phyloP scores from a whole-genome alignment of 768 basidiomycete species.

The Vararia minispora region DNA sequence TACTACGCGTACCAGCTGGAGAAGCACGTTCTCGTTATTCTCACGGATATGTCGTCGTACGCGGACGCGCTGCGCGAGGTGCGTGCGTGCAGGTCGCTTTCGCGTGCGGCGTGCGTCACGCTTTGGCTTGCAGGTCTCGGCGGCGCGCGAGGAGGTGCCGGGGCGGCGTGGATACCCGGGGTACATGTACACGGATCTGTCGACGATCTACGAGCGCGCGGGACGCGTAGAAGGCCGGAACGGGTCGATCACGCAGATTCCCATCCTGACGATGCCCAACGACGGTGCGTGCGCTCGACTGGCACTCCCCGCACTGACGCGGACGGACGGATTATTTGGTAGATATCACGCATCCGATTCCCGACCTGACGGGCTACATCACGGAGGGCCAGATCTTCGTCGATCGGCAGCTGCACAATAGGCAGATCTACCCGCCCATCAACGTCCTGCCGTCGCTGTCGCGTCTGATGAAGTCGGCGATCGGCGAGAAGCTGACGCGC shows the following conservation, averaged over 20 bases:
- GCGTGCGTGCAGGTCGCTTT: slow-evolving; percentile 25
- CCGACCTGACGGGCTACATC: slow-evolving; percentile 98
- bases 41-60: slow-evolving; percentile 99
- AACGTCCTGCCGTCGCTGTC: slow-evolving; percentile 98
- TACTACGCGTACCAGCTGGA: slow-evolving; percentile 99
- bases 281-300: slow-evolving; percentile 53
- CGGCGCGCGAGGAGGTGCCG: slow-evolving; percentile 97
- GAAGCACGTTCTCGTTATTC: slow-evolving; percentile 98
- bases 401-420: slow-evolving; percentile 93
- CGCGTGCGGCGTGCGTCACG: slow-evolving; percentile 3
- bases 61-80: slow-evolving; percentile 94
- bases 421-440: slow-evolving; percentile 98
- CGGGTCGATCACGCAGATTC: slow-evolving; percentile 99
- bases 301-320: background rate
- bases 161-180: slow-evolving; percentile 98
- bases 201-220: slow-evolving; percentile 98
- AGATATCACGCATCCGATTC: slow-evolving; percentile 99
- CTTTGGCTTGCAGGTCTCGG: slow-evolving; percentile 59
- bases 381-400: slow-evolving; percentile 99
- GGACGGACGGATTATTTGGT: slow-evolving; percentile 2
- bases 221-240: slow-evolving; percentile 96
- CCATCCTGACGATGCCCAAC: slow-evolving; percentile 99
- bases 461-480: slow-evolving; percentile 99
- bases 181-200: slow-evolving; percentile 99
- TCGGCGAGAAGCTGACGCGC: slow-evolving; percentile 93